These are phyloP conservation scores for Takashimella koratensis DNA, from an alignment of 1,284 basidiomycete genomes.

Conservation along the genomic window DNA sequence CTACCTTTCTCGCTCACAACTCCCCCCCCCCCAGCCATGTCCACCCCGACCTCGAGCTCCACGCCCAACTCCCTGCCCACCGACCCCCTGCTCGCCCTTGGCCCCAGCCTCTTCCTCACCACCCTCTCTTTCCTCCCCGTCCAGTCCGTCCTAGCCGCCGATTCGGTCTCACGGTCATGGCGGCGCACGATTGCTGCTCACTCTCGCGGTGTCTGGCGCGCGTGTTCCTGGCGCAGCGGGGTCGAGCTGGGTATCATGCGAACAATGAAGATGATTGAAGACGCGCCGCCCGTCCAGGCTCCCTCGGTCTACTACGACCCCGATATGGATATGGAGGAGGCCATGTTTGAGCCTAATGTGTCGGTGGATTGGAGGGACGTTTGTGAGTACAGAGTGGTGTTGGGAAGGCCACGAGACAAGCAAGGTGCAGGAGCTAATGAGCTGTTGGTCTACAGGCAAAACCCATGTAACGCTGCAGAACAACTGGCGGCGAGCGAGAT, in stretches of 20 bases:
- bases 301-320: background rate
- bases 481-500: constrained; percentile 30
- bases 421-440: background rate
- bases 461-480: constrained; percentile 13
- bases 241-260: constrained; percentile 17
- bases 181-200: constrained; percentile 12
- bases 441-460: constrained; percentile 10
- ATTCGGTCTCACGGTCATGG: constrained; percentile 27
- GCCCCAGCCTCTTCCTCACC: constrained; percentile 34
- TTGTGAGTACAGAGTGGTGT: constrained; percentile 4
- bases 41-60: too few species aligned
- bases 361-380: constrained; percentile 18
- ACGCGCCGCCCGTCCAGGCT: background rate
- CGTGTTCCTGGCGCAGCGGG: constrained; percentile 13
- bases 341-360: background rate
- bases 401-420: background rate
- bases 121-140: constrained; percentile 29
- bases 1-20: background rate
- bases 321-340: background rate
- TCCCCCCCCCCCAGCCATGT: background rate
- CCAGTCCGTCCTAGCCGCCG: constrained; percentile 17
- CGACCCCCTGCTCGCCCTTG: constrained; percentile 35
- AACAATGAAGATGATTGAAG: constrained; percentile 7
- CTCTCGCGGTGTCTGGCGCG: constrained; percentile 23
- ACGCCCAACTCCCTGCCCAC: background rate